Percentiles rank a stretch among this genome's conserved stretches.
Conservation (phyloP, 805 yeast genomes). For the Candida insectalens region DNA sequence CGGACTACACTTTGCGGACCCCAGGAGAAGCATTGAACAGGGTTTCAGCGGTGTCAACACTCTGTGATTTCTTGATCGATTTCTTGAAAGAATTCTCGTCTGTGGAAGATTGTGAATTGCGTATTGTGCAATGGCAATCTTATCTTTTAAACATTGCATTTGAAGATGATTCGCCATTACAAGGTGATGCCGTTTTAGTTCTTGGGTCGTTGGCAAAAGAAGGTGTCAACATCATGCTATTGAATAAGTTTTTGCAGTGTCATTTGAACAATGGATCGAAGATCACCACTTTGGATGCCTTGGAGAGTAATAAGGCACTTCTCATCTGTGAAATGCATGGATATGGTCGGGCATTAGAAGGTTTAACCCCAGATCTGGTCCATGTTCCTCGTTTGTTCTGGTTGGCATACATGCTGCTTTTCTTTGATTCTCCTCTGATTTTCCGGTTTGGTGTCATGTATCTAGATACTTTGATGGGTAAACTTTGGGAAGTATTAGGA, state of each 20-base stretch:
- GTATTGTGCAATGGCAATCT: slow-evolving; percentile 60
- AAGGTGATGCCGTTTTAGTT: slow-evolving; percentile 57
- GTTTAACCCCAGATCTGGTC: slow-evolving; percentile 34
- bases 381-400: slow-evolving; percentile 42
- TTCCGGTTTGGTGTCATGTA: slow-evolving; percentile 25
- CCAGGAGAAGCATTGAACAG: slow-evolving; percentile 29
- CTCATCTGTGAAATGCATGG: slow-evolving; percentile 33
- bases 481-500: slow-evolving; percentile 24
- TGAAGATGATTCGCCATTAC: slow-evolving; percentile 44
- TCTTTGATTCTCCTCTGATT: slow-evolving; percentile 17
- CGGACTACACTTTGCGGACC: slow-evolving; percentile 13
- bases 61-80: slow-evolving; percentile 45
- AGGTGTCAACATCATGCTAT: slow-evolving; percentile 52
- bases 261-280: slow-evolving; percentile 6
- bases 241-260: slow-evolving; percentile 18
- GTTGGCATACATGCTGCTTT: slow-evolving; percentile 24
- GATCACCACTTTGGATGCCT: background rate
- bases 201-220: slow-evolving; percentile 58
- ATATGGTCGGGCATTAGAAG: slow-evolving; percentile 37
- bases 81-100: slow-evolving; percentile 42
- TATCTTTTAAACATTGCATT: slow-evolving; percentile 56
- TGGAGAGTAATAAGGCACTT: background rate
- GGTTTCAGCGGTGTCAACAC: slow-evolving; percentile 42
- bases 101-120: slow-evolving; percentile 36
- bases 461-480: slow-evolving; percentile 21